phyloP scores from a whole-genome alignment of 2,329 filamentous ascomycete species.

The Colletotrichum sp. region DNA sequence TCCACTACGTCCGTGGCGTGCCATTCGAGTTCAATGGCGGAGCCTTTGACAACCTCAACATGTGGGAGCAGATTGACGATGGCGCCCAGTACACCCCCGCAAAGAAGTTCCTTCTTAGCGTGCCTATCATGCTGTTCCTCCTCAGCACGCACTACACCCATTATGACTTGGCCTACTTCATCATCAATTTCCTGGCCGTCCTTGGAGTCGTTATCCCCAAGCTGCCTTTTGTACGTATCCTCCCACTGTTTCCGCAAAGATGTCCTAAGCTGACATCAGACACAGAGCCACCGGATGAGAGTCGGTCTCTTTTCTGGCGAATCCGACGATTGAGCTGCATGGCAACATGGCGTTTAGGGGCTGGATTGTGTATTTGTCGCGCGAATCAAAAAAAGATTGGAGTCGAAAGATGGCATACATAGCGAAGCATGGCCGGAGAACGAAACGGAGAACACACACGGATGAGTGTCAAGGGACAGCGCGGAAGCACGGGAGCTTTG shows the following conservation, averaged over 20 bases:
- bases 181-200: slow-evolving; percentile 94
- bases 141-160: slow-evolving; percentile 99
- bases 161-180: slow-evolving; percentile 96
- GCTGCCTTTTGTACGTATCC: slow-evolving; percentile 81
- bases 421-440: slow-evolving; percentile 19
- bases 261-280: slow-evolving; percentile 28
- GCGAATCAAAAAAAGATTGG: slow-evolving; percentile 13
- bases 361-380: slow-evolving; percentile 14
- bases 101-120: slow-evolving; percentile 96
- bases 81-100: slow-evolving; percentile 98
- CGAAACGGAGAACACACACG: not conserved
- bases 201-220: slow-evolving; percentile 95
- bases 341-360: slow-evolving; percentile 11
- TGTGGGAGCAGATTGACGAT: slow-evolving; percentile 99
- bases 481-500: not conserved
- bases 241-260: not conserved
- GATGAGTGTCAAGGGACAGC: not conserved
- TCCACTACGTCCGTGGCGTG: slow-evolving; percentile 96
- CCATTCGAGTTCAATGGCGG: slow-evolving; percentile 99
- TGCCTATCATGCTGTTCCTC: slow-evolving; percentile 92
- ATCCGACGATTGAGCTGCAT: slow-evolving; percentile 59
- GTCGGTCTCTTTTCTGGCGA: slow-evolving; percentile 76
- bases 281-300: slow-evolving; percentile 77
- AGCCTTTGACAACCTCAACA: slow-evolving; percentile 98
- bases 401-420: slow-evolving; percentile 20